phyloP scores from a whole-genome alignment of 352 stramenopile genomes.

The Peronospora belbahrii region DNA sequence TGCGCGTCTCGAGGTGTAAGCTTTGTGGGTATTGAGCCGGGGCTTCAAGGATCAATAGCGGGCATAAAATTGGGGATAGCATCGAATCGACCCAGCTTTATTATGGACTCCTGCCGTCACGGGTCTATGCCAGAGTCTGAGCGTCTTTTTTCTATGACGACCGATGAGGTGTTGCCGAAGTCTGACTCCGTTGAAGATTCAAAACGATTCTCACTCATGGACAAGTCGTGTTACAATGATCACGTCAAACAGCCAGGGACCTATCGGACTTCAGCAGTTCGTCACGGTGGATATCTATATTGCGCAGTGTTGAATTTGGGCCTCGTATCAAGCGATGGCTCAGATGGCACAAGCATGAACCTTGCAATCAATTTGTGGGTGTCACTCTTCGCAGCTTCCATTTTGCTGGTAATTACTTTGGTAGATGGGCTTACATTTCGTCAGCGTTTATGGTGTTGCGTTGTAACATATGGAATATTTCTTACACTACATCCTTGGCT shows the following conservation, averaged over 20 bases:
- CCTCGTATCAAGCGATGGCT: slow-evolving; percentile 11
- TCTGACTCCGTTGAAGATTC: slow-evolving; percentile 18
- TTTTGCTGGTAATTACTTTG: slow-evolving; percentile 40
- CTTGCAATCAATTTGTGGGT: slow-evolving; percentile 48
- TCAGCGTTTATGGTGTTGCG: slow-evolving; percentile 36
- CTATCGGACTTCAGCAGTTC: background rate
- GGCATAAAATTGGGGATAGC: slow-evolving; percentile 3
- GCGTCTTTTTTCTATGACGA: slow-evolving; percentile 26
- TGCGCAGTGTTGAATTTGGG: slow-evolving; percentile 22
- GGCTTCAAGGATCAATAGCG: slow-evolving; percentile 14
- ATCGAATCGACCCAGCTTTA: slow-evolving; percentile 11
- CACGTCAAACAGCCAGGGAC: slow-evolving; percentile 1
- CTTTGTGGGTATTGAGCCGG: slow-evolving; percentile 13
- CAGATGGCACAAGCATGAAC: slow-evolving; percentile 19
- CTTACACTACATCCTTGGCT: slow-evolving; percentile 49
- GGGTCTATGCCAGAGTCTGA: slow-evolving; percentile 29
- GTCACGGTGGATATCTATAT: slow-evolving; percentile 9
- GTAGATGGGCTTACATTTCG: slow-evolving; percentile 36
- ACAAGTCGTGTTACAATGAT: slow-evolving; percentile 12
- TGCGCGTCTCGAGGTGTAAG: slow-evolving; percentile 15
- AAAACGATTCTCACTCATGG: slow-evolving; percentile 21
- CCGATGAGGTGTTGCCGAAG: slow-evolving; percentile 25
- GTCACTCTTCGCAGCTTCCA: slow-evolving; percentile 41
- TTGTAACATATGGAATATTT: slow-evolving; percentile 44
- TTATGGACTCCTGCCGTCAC: slow-evolving; percentile 15